A percentile compares a stretch with the other conserved stretches of the same genome.
Conservation (phyloP, 208 protist genomes). For the Leishmania gerbilli region DNA sequence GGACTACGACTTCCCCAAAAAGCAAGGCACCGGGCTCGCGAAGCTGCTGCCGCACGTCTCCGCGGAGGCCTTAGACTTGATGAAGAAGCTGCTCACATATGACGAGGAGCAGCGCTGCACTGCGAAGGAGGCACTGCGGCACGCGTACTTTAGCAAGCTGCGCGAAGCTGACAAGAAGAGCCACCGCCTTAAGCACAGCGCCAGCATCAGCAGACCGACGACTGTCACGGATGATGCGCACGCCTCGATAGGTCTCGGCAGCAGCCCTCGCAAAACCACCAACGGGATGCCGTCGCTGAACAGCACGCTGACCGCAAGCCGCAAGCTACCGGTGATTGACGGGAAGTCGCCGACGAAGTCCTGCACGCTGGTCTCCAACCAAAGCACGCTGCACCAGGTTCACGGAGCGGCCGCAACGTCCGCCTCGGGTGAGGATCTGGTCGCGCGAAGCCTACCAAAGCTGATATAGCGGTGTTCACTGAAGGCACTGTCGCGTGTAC, state of each 20-base stretch:
- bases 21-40: constrained; percentile 59
- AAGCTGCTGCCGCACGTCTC: constrained; percentile 73
- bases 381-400: constrained; percentile 1
- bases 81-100: constrained; percentile 87
- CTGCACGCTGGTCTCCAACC: not conserved
- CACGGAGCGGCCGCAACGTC: not conserved
- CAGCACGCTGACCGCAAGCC: constrained; percentile 21
- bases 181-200: constrained; percentile 15
- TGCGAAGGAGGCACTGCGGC: constrained; percentile 89
- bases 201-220: not conserved
- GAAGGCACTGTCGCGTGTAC: not conserved
- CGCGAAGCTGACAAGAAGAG: constrained; percentile 56
- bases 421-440: constrained; percentile 23
- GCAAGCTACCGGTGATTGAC: constrained; percentile 27
- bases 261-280: constrained; percentile 18
- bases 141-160: constrained; percentile 86
- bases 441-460: constrained; percentile 23
- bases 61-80: constrained; percentile 81
- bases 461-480: not conserved
- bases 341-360: constrained; percentile 27
- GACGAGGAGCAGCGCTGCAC: constrained; percentile 89
- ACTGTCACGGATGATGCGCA: not conserved
- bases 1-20: constrained; percentile 74
- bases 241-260: constrained; percentile 10
- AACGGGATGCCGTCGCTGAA: constrained; percentile 22